Conservation (phyloP, 1,139 yeast genomes). For the Geotrichum phurueaensis region DNA sequence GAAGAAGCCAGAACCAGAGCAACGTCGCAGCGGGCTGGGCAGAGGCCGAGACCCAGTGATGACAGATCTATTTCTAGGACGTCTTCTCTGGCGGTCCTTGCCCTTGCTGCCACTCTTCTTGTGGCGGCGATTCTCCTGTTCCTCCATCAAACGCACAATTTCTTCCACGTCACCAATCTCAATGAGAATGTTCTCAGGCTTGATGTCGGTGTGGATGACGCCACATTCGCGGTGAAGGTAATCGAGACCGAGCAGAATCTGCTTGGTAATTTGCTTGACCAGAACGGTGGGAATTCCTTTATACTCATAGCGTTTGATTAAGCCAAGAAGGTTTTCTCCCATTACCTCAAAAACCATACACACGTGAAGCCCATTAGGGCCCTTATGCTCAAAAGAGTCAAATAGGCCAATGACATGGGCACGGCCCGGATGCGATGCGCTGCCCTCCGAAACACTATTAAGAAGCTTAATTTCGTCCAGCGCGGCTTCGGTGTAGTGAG, state of each 20-base stretch:
- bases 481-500: conserved; percentile 76
- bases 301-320: conserved; percentile 59
- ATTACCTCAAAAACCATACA: conserved; percentile 88
- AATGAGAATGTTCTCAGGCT: conserved; percentile 82
- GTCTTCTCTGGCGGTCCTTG: conserved; percentile 24
- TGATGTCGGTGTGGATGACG: conserved; percentile 84
- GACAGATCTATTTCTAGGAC: conserved; percentile 66
- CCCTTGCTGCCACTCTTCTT: conserved; percentile 19
- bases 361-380: conserved; percentile 76
- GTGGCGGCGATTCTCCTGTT: conserved; percentile 36
- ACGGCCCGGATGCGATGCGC: conserved; percentile 64
- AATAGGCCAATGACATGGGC: conserved; percentile 61
- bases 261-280: conserved; percentile 77
- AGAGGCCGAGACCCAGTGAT: conserved; percentile 84
- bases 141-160: conserved; percentile 53
- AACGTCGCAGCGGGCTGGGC: conserved; percentile 60
- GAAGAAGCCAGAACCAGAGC: conserved; percentile 24
- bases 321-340: conserved; percentile 72
- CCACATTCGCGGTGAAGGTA: conserved; percentile 81
- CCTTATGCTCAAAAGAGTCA: conserved; percentile 71
- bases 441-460: conserved; percentile 42
- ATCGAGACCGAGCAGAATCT: conserved; percentile 68
- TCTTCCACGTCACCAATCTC: conserved; percentile 74
- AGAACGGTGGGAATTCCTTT: conserved; percentile 68
- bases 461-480: conserved; percentile 72